Evolutionary conservation across 345 rosid species (phyloP).

Genomic region (Theobroma cacao): DNA sequence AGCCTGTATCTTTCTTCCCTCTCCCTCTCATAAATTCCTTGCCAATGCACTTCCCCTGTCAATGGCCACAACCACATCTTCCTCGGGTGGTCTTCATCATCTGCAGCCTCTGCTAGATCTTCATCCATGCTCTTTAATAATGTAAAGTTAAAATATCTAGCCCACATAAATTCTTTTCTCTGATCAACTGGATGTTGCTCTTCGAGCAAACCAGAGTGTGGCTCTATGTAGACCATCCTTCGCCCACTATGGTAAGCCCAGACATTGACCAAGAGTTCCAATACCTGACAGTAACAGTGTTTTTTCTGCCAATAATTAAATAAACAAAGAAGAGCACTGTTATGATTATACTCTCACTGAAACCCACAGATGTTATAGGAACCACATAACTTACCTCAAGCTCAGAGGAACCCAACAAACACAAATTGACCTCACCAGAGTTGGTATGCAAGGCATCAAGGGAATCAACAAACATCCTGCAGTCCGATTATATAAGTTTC

Average conservation of each 20-base stretch:
- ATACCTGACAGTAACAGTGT: conserved; percentile 85
- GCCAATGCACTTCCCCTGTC: conserved; percentile 98
- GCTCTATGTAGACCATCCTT: conserved; percentile 88
- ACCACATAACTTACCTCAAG: conserved; percentile 54
- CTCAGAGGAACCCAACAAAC: conserved; percentile 61
- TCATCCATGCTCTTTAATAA: conserved; percentile 93
- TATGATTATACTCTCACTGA: neutral
- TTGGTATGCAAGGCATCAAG: conserved; percentile 68
- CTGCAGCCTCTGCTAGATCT: conserved; percentile 99
- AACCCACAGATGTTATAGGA: conserved; percentile 1
- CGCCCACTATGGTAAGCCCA: conserved; percentile 95
- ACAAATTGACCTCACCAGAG: conserved; percentile 34
- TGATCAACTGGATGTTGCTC: conserved; percentile 76
- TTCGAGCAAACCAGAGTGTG: conserved; percentile 53
- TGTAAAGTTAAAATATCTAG: conserved; percentile 67
- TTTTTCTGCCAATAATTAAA: conserved; percentile 52
- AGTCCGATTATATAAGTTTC: neutral
- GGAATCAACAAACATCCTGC: conserved; percentile 94
- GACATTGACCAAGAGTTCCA: conserved; percentile 81
- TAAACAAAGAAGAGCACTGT: neutral
- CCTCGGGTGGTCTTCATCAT: conserved; percentile 72
- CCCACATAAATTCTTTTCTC: conserved; percentile 75
- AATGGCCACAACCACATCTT: conserved; percentile 89
- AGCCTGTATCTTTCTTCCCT: conserved; percentile 84
- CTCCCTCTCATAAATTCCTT: conserved; percentile 91